Base-by-base conservation (phyloP, 352 stramenopile species). In the Globisporangium radiosum region DNA sequence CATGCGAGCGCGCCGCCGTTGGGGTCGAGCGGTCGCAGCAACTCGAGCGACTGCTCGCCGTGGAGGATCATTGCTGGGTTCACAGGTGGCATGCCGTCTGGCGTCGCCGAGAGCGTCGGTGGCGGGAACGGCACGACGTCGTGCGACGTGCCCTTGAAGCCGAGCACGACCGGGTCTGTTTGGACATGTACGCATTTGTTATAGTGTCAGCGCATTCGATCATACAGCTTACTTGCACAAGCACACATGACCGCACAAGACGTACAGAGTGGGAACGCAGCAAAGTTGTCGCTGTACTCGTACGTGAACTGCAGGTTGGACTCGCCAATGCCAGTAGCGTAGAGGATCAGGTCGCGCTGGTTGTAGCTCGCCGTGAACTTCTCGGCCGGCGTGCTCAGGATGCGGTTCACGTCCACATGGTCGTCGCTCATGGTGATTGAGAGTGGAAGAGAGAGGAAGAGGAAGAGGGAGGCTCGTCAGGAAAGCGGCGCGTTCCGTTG, bases 71-170 rank as follows among this genome's bases (percentile, higher is more conserved):
- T 92, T 50, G 76, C 78, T 10, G 86, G 85, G 57, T 96, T 92
- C 53, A 94, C 71, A 17, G 65, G 69, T 3, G 85, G 81, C 64
- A 94, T 90, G 19, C 83, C 78, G 36, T 90, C 78, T 0, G 77
- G 75, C 40, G 76, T 66, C 33, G 69, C 73, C 37, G 75, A 69
- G 44, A 88, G 62, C 42, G 75, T 88, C 54, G 85, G 73, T 10
- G 81, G 81, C n/a, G 90, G 90, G 72, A 94, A 97, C 13, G 81
- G 71, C 58, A 96, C 85, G 33, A 96, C 75, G 56, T 96, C 87
- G 39, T 95, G 85, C 47, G 79, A 91, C 51, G 78, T 72, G 62
- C 86, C 88, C 65, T 96, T 96, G 69, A 96, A 97, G 37, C 71
- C 65, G 54, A 97, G 69, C 64, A 88, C 85, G 48, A 96, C 81